These are phyloP conservation scores for Punica granatum DNA, from an alignment of 345 rosid species.

Conservation along the genomic window DNA sequence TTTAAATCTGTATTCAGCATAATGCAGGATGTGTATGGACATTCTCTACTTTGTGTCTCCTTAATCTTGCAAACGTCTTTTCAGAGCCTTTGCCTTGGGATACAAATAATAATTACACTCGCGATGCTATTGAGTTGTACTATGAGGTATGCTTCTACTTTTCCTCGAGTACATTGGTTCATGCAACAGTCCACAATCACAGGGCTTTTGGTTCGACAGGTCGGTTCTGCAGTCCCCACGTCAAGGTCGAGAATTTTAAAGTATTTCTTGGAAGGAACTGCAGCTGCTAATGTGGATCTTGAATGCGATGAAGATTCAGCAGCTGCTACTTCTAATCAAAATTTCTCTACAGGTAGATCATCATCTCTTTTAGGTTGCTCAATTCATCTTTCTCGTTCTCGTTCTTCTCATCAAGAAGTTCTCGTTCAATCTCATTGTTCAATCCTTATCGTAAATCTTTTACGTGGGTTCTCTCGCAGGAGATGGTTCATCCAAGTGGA, in stretches of 20 bases:
- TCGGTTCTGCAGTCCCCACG: conserved; percentile 39
- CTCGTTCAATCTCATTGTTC: background rate
- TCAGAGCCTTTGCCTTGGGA: conserved; percentile 85
- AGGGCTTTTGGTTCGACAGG: conserved; percentile 29
- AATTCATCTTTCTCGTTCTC: background rate
- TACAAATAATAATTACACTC: conserved; percentile 49
- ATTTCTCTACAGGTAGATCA: conserved; percentile 21
- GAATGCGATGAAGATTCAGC: conserved; percentile 34
- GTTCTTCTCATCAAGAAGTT: background rate
- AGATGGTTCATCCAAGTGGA: conserved; percentile 41
- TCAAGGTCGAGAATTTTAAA: conserved; percentile 48
- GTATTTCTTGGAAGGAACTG: conserved; percentile 75
- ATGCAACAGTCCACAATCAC: background rate
- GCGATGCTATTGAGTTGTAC: conserved; percentile 67
- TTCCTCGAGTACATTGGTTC: background rate
- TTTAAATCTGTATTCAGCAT: background rate
- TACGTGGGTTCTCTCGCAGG: conserved; percentile 16
- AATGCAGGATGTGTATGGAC: background rate
- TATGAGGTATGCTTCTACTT: conserved; percentile 52
- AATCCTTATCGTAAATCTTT: background rate
- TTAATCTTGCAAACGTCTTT: conserved; percentile 73
- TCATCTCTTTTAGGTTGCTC: background rate
- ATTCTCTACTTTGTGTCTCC: conserved; percentile 17
- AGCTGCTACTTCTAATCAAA: conserved; percentile 13
- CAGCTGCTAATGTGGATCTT: conserved; percentile 53